Evolutionary conservation across 1,284 basidiomycete genomes (phyloP).

Genomic region (Lignosus rhinocerotis): DNA sequence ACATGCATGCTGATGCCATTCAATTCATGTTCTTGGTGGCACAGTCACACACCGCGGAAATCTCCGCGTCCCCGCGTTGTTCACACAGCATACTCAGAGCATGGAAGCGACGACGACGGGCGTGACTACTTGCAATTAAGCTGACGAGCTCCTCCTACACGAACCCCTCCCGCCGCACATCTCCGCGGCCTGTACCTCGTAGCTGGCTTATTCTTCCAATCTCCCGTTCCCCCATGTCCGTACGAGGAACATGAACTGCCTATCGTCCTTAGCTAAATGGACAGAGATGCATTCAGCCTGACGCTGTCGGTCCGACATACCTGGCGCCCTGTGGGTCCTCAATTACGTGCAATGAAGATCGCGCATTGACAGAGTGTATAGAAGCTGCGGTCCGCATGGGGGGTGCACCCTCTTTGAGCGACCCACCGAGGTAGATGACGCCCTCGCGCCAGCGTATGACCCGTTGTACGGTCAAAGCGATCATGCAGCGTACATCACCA

Average conservation of each 20-base stretch:
- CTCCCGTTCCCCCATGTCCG: background rate
- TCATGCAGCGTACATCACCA: background rate
- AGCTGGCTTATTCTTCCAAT: background rate
- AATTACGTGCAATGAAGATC: constrained; percentile 4
- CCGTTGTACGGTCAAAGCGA: background rate
- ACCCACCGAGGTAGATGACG: background rate
- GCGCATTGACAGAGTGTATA: background rate
- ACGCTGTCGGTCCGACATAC: constrained; percentile 1
- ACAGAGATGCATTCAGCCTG: too few relatives aligned
- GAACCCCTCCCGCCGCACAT: constrained; percentile 7
- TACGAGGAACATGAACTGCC: background rate
- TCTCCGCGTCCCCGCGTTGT: background rate
- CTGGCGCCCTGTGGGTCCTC: background rate
- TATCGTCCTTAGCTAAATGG: background rate
- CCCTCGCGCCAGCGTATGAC: background rate
- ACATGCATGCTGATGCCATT: background rate
- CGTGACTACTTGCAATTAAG: constrained; percentile 1
- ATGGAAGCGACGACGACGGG: constrained; percentile 1
- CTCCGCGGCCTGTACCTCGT: constrained; percentile 8
- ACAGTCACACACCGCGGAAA: background rate
- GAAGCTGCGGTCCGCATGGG: background rate
- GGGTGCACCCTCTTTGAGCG: too few relatives aligned
- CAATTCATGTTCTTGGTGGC: background rate
- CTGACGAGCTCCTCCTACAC: constrained; percentile 3
- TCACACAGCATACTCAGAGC: background rate